phyloP scores from a whole-genome alignment of 2,329 filamentous ascomycete species.

The Calonectria henricotiae region DNA sequence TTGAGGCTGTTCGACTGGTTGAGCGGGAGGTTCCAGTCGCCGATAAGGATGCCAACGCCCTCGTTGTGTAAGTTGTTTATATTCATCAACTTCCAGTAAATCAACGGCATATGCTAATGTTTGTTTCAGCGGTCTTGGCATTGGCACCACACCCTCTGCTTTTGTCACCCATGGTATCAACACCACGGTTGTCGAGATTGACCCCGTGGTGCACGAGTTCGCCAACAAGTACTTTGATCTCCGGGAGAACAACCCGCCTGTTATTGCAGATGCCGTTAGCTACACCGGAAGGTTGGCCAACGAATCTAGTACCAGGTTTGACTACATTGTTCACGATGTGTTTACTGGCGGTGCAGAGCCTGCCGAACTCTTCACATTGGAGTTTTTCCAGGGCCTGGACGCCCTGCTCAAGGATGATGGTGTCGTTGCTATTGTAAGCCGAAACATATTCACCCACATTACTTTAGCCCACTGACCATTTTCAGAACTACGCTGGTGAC shows the following conservation, averaged over 20 bases:
- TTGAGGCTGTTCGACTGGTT: slow-evolving; percentile 91
- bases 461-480: slow-evolving; percentile 40
- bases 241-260: slow-evolving; percentile 82
- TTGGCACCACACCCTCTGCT: slow-evolving; percentile 91
- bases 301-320: slow-evolving; percentile 71
- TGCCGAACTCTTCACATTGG: slow-evolving; percentile 86
- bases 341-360: slow-evolving; percentile 98
- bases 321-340: slow-evolving; percentile 98
- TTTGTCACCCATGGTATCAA: slow-evolving; percentile 90
- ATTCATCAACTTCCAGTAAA: neutral
- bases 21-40: slow-evolving; percentile 69
- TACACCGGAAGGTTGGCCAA: slow-evolving; percentile 71
- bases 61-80: slow-evolving; percentile 81
- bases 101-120: slow-evolving; percentile 27
- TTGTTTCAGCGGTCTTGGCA: slow-evolving; percentile 81
- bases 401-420: slow-evolving; percentile 83
- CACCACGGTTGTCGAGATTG: slow-evolving; percentile 95
- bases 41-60: slow-evolving; percentile 81
- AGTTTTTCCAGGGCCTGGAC: slow-evolving; percentile 83
- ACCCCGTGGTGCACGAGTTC: slow-evolving; percentile 89
- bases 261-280: slow-evolving; percentile 86
- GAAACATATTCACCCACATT: neutral
- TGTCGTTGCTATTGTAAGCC: slow-evolving; percentile 87
- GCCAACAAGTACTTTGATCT: slow-evolving; percentile 88
- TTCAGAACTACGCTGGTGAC: slow-evolving; percentile 94